Evolutionary conservation across 495 filamentous ascomycete genomes (phyloP).

Genomic region (Clohesyomyces aquaticus): DNA sequence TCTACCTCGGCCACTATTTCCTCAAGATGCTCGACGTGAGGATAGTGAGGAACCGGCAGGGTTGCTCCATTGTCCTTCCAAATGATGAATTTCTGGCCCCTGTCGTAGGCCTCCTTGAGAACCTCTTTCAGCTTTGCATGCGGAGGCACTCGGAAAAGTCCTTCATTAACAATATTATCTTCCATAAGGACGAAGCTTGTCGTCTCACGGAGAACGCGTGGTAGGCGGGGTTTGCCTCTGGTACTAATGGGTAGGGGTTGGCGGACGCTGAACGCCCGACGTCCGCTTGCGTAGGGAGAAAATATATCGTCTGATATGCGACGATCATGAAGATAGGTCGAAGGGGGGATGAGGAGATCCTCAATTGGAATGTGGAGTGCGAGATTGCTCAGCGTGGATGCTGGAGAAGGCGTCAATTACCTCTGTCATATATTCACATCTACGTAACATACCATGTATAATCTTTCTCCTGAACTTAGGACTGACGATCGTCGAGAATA

Average conservation of each 20-base stretch:
- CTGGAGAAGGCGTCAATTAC: conserved; percentile 37
- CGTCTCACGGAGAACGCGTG: conserved; percentile 56
- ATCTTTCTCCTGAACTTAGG: conserved; percentile 63
- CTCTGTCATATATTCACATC: neutral
- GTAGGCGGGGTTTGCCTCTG: conserved; percentile 51
- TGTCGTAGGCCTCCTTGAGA: conserved; percentile 58
- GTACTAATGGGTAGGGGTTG: conserved; percentile 50
- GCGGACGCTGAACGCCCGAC: conserved; percentile 50
- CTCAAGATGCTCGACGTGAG: conserved; percentile 38
- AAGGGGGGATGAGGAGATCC: conserved; percentile 55
- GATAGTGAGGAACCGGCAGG: conserved; percentile 43
- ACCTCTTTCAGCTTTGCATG: conserved; percentile 53
- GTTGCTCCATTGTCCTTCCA: conserved; percentile 51
- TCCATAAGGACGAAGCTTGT: conserved; percentile 55
- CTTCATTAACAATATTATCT: conserved; percentile 52
- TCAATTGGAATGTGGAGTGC: conserved; percentile 56
- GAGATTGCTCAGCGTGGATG: conserved; percentile 53
- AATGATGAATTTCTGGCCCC: conserved; percentile 56
- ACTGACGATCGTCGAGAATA: conserved; percentile 60
- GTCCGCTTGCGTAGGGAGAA: conserved; percentile 54
- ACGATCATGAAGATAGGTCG: conserved; percentile 58
- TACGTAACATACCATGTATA: conserved; percentile 51
- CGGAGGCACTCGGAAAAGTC: conserved; percentile 57
- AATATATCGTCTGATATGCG: conserved; percentile 53
- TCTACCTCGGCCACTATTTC: conserved; percentile 49